phyloP scores from a whole-genome alignment of 768 basidiomycete genomes.

The Trametes sanguinea region DNA sequence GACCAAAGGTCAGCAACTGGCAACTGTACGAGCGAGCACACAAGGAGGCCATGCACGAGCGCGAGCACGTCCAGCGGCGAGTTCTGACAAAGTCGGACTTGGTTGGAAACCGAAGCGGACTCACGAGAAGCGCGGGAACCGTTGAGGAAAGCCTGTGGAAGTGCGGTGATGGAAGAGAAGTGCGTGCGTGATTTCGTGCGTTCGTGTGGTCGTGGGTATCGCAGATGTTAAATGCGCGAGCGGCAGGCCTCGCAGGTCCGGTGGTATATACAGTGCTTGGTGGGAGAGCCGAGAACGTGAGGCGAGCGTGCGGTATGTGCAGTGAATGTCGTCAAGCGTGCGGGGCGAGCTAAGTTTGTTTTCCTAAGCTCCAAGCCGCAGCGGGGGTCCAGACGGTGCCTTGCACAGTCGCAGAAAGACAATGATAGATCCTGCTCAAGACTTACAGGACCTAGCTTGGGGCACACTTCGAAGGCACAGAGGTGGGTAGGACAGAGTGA shows the following conservation, averaged over 20 bases:
- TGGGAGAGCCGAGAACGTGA: neutral
- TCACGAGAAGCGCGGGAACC: neutral
- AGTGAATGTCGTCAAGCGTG: conserved; percentile 7
- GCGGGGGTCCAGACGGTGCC: too few species aligned
- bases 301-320: neutral
- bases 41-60: neutral
- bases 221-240: too few species aligned
- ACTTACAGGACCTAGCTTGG: too few species aligned
- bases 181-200: neutral
- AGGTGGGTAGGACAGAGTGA: too few species aligned
- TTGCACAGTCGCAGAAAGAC: too few species aligned
- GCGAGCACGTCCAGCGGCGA: neutral
- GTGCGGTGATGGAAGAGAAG: neutral
- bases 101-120: conserved; percentile 5
- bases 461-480: too few species aligned
- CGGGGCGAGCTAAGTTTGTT: neutral
- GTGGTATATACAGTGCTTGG: neutral
- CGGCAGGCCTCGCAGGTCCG: too few species aligned
- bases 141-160: neutral
- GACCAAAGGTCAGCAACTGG: neutral
- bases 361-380: too few species aligned
- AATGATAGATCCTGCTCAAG: too few species aligned
- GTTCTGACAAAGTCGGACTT: neutral
- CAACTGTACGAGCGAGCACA: neutral
- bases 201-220: too few species aligned